Base-by-base conservation (phyloP, 2,329 filamentous ascomycete species). In the Nemania serpens region DNA sequence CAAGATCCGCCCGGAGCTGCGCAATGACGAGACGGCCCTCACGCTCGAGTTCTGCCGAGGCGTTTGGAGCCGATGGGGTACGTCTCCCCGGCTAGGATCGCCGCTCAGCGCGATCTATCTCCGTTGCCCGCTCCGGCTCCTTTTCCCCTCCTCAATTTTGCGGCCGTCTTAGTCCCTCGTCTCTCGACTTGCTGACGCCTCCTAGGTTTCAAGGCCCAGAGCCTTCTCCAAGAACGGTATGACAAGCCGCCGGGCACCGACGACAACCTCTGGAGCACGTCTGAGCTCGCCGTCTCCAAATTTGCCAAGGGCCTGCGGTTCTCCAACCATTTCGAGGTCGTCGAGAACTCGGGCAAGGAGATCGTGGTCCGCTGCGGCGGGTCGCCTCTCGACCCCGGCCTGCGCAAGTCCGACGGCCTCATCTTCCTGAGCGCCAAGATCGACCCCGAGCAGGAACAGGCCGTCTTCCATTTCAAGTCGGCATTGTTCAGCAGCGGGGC, bases 31-130 rank as follows among this genome's bases (percentile, higher is more conserved):
- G 65, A 76, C 77, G 29, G 80, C 79, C 1, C 77, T 91, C 50
- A 82, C 84, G 1, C 79, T 89, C 67, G 85, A 84, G 65, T 90
- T 90, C 71, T 89, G 86, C 71, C 84, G 85, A 12, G 87, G 87
- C 46, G 76, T 90, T 50, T 91, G 85, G 88, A 82, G 83, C 64
- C 87, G 86, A 58, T 80, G 81, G 72, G 88, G 88, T 90, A 74
- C 63, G 81, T 76, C 59, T 46, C 17, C 58, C 46, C 63, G 81
- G 75, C 59, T 43, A 29, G 25, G 25, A 20, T 57, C 48, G 25
- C 25, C 47, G 29, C 15, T 13, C 20, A 22, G n/a, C 45, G 18
- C 5, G 17, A 12, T 29, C 25, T 7, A 12, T 29, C 25, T 7
- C 25, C 4, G 25, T 29, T 29, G 25, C 25, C 25, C 25, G 25